Percentiles rank a stretch among this genome's conserved stretches.
phyloP scores from a whole-genome alignment of 1,284 basidiomycete species.

The Microbotryum saponariae region DNA sequence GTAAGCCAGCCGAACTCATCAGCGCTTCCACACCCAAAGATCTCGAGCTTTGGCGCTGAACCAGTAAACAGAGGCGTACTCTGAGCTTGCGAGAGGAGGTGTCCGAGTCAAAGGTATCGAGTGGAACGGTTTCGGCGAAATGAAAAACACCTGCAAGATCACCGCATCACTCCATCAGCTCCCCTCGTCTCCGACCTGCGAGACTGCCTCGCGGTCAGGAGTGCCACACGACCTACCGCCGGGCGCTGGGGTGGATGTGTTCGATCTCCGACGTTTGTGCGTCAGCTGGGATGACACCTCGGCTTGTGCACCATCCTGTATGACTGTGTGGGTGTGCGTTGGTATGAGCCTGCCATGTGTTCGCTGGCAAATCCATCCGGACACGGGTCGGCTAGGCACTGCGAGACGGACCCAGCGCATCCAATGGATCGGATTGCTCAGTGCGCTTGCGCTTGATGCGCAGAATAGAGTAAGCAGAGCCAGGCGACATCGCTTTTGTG shows the following conservation, averaged over 20 bases:
- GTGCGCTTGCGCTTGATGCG: constrained; percentile 30
- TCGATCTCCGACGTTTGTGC: constrained; percentile 2
- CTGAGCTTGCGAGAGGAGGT: constrained; percentile 15
- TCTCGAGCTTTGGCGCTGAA: no score
- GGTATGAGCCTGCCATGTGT: not conserved
- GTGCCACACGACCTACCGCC: not conserved
- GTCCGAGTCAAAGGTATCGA: constrained; percentile 24
- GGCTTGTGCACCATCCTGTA: constrained; percentile 8
- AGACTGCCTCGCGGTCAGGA: no score
- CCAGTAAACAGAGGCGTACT: not conserved
- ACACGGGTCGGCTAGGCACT: not conserved
- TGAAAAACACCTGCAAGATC: constrained; percentile 22
- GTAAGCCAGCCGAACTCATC: no score
- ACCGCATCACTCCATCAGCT: no score
- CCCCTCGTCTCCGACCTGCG: no score
- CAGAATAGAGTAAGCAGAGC: constrained; percentile 10
- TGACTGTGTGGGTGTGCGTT: constrained; percentile 2
- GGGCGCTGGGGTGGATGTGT: not conserved
- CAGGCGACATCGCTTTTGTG: no score
- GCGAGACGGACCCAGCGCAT: constrained; percentile 21
- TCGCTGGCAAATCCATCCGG: no score
- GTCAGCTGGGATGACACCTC: constrained; percentile 11
- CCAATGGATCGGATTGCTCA: constrained; percentile 14
- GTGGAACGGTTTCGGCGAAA: constrained; percentile 29
- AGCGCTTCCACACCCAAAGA: no score